These are phyloP conservation scores for Aphanocladium album DNA, from an alignment of 2,329 filamentous ascomycete genomes.

Conservation along the genomic window DNA sequence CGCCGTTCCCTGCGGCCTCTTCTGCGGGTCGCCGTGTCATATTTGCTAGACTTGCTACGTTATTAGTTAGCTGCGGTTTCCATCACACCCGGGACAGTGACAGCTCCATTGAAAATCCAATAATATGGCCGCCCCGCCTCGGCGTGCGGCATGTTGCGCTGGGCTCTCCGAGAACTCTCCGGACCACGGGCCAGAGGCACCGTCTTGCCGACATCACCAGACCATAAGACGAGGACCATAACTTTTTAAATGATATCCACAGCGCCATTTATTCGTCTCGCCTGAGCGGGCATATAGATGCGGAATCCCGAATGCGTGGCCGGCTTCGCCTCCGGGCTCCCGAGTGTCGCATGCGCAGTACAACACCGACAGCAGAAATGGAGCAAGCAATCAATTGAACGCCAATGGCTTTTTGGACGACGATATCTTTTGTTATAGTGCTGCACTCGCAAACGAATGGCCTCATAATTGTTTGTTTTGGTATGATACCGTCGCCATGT, in stretches of 20 bases:
- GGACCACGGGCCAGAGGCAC: background rate
- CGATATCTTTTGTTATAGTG: no score
- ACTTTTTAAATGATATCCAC: background rate
- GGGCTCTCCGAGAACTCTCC: constrained; percentile 10
- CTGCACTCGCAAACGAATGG: background rate
- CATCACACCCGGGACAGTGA: background rate
- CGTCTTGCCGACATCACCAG: constrained; percentile 4
- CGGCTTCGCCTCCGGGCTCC: background rate
- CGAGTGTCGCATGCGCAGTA: background rate
- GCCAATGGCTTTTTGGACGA: background rate
- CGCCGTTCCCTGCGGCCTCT: no score
- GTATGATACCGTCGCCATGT: background rate
- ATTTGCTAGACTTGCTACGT: no score
- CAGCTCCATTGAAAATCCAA: background rate
- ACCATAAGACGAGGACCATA: background rate
- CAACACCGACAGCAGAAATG: background rate
- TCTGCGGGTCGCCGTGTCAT: no score
- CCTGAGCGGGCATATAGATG: background rate
- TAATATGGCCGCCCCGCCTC: background rate
- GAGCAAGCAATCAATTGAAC: background rate
- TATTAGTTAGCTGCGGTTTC: background rate
- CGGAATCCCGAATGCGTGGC: background rate
- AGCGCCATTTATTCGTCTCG: background rate
- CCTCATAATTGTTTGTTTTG: background rate
- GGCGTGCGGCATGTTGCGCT: background rate